These are phyloP conservation scores for Cryptococcus hybrid DNA, from an alignment of 1,284 basidiomycete species.

Conservation along the genomic window DNA sequence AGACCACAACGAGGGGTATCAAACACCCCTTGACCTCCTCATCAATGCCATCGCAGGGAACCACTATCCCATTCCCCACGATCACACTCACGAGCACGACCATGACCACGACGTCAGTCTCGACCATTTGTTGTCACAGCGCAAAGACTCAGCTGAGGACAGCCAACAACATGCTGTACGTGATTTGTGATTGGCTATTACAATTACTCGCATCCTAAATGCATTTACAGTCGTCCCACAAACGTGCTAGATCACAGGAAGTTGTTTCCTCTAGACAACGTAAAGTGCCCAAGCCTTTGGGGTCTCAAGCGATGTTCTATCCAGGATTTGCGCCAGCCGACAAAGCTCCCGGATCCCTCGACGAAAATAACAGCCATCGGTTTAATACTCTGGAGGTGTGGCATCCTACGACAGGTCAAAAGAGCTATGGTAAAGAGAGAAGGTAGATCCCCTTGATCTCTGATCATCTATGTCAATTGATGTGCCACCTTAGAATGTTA, in stretches of 20 bases:
- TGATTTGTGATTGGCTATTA: no score
- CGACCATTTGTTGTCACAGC: neutral
- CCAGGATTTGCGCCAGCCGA: neutral
- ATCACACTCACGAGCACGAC: neutral
- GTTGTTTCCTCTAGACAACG: constrained; percentile 8
- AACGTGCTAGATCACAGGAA: no score
- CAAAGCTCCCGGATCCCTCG: neutral
- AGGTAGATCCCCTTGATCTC: constrained; percentile 22
- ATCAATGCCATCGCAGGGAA: constrained; percentile 39
- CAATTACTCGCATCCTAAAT: no score
- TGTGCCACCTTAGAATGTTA: constrained; percentile 23
- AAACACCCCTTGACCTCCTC: constrained; percentile 33
- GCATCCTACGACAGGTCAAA: constrained; percentile 44
- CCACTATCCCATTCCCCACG: neutral
- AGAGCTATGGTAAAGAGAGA: constrained; percentile 45
- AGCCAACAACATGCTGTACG: no score
- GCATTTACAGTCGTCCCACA: no score
- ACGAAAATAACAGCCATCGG: neutral
- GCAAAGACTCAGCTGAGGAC: no score
- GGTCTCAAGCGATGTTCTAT: neutral
- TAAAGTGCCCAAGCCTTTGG: constrained; percentile 9
- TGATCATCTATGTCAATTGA: no score
- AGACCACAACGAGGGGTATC: neutral
- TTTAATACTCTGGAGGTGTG: constrained; percentile 33
- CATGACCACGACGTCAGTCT: neutral